Base-by-base conservation (phyloP, 2,329 filamentous ascomycete genomes). In the Albifimbria verrucaria region DNA sequence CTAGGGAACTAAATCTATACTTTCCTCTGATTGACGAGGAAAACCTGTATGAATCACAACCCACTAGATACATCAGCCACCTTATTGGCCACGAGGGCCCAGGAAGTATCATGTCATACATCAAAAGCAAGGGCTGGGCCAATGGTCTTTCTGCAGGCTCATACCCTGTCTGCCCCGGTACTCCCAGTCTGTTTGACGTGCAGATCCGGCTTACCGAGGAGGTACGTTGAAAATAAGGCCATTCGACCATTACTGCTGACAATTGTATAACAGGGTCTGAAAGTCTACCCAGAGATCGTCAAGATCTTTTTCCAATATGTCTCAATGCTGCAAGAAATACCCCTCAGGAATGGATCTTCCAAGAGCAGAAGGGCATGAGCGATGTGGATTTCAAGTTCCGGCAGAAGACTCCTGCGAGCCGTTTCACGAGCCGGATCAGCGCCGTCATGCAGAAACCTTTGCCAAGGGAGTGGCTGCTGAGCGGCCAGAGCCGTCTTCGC, bases 361-460 rank as follows among this genome's bases (percentile, higher is more conserved):
- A 96, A 26, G 94, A 99, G 72, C 89, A 94, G 70, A 93, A 92
- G 70, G 86, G 87, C 32, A 86, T 97, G 74, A 87, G 89, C 44
- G 92, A 97, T 60, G 90, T 97, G 12, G 89, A 96, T 61, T 99
- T 99, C 78, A 90, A 89, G 59, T 99, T 96, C 73, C 90, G 87
- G 71, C 90, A 97, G 68, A 97, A 97, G 77, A 90, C 86, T 2
- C 90, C 90, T 1, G 91, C 93, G 2, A 94, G 88, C 66, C 84
- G 88, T 24, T 97, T 97, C 63, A 94, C 92, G 0, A 96, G 91
- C 75, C 85, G 83, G 55, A 85, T 91, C 58, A 92, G 88, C 65
- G 85, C 88, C 18, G 83, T 91, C 18, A 97, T 99, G 94, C 94
- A 97, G 68, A 92, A 89, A 69, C 89, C 89, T 2, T 76, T 95